These are phyloP conservation scores for Backusella psychrophila DNA, from an alignment of 192 early-diverging fungal species.

Conservation along the genomic window DNA sequence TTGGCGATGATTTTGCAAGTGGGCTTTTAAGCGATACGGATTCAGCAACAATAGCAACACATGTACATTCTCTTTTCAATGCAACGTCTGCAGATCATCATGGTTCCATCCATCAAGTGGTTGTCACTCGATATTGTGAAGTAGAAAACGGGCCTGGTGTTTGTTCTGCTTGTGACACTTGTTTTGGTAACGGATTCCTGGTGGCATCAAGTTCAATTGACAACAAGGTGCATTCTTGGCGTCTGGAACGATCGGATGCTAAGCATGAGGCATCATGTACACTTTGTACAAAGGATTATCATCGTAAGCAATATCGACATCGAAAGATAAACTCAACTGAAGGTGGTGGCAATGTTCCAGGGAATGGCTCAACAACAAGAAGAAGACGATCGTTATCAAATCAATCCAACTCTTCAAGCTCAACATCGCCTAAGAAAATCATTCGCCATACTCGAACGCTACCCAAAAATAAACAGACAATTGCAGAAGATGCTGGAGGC, in stretches of 20 bases:
- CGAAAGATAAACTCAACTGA: neutral
- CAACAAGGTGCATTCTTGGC: conserved; percentile 28
- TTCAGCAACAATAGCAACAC: too few relatives aligned
- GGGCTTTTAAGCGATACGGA: too few relatives aligned
- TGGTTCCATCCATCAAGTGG: conserved; percentile 18
- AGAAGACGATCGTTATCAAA: neutral
- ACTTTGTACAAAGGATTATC: conserved; percentile 22
- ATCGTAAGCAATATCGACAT: conserved; percentile 16
- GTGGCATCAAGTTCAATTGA: conserved; percentile 30
- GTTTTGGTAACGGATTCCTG: conserved; percentile 33
- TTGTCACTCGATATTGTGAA: conserved; percentile 27
- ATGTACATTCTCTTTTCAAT: neutral
- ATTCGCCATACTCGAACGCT: neutral
- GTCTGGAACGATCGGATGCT: conserved; percentile 22
- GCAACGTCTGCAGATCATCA: conserved; percentile 10
- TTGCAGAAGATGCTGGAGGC: neutral
- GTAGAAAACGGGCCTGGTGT: conserved; percentile 21
- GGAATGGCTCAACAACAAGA: neutral
- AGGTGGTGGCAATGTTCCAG: neutral
- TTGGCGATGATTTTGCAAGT: neutral
- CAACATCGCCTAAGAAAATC: neutral
- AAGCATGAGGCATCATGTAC: conserved; percentile 3
- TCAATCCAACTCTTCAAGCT: neutral
- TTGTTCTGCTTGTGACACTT: conserved; percentile 21
- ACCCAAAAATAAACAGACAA: neutral